These are phyloP conservation scores for Boletus austroedulis DNA, from an alignment of 1,284 basidiomycete species.

Conservation along the genomic window DNA sequence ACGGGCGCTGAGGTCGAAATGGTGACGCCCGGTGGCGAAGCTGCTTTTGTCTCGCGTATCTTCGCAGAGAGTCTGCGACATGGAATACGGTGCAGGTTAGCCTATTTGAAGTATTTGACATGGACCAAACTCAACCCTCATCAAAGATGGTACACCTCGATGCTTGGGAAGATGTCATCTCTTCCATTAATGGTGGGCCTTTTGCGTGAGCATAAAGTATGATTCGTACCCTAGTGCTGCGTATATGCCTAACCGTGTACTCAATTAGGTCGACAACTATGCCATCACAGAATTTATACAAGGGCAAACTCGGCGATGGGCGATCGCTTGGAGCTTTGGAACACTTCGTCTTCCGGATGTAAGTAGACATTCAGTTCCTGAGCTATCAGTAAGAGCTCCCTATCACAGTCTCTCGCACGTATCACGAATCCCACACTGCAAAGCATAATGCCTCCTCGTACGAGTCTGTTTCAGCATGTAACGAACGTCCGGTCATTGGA, in stretches of 20 bases:
- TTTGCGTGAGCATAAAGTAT: constrained; percentile 53
- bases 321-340: constrained; percentile 79
- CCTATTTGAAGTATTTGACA: background rate
- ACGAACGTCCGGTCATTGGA: constrained; percentile 18
- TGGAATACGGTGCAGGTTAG: constrained; percentile 50
- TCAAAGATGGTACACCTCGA: constrained; percentile 85
- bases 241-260: background rate
- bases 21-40: constrained; percentile 85
- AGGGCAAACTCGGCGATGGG: constrained; percentile 87
- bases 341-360: constrained; percentile 73
- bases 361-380: constrained; percentile 31
- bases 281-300: constrained; percentile 80
- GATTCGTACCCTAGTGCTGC: constrained; percentile 9
- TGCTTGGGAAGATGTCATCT: constrained; percentile 85
- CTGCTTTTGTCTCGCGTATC: constrained; percentile 74
- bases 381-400: constrained; percentile 4
- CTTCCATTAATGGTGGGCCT: constrained; percentile 58
- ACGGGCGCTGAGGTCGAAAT: constrained; percentile 85
- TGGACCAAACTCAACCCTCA: background rate
- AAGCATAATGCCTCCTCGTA: constrained; percentile 52
- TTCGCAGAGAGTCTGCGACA: constrained; percentile 65
- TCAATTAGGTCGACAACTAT: constrained; percentile 70
- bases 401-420: constrained; percentile 48
- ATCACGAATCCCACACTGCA: constrained; percentile 46
- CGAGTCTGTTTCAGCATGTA: constrained; percentile 47